These are phyloP conservation scores for Microbotryomycetes sp. DNA, from an alignment of 1,284 basidiomycete species.

Conservation along the genomic window DNA sequence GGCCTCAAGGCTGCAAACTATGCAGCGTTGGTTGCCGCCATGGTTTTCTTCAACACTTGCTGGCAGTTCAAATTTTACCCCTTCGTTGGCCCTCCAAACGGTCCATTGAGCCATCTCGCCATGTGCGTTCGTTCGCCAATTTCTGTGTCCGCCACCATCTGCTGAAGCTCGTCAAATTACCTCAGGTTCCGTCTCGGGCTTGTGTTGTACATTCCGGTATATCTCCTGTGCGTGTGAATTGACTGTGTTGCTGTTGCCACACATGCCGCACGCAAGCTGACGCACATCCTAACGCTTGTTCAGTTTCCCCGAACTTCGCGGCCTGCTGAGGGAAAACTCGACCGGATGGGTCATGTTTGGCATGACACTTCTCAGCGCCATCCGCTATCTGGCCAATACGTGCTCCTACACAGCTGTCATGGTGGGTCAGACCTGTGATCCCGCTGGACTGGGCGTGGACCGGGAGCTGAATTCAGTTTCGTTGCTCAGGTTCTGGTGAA, in stretches of 20 bases:
- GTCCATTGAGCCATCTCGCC: slow-evolving; percentile 32
- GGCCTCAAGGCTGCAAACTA: slow-evolving; percentile 30
- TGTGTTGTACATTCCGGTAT: slow-evolving; percentile 34
- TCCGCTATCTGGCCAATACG: slow-evolving; percentile 34
- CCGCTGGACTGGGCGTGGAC: no score
- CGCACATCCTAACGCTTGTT: slow-evolving; percentile 1
- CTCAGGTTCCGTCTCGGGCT: slow-evolving; percentile 35
- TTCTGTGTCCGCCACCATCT: not conserved
- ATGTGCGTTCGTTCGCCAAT: no score
- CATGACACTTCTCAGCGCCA: slow-evolving; percentile 33
- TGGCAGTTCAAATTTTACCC: slow-evolving; percentile 38
- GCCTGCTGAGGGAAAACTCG: slow-evolving; percentile 26
- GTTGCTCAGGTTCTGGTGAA: slow-evolving; percentile 38
- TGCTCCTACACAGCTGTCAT: slow-evolving; percentile 36
- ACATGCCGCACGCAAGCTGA: not conserved
- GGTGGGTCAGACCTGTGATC: slow-evolving; percentile 6
- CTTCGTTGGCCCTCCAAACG: slow-evolving; percentile 33
- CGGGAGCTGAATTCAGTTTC: not conserved
- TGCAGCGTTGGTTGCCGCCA: slow-evolving; percentile 16
- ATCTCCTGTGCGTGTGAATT: slow-evolving; percentile 25
- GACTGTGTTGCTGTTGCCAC: not conserved
- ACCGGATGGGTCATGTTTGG: slow-evolving; percentile 31
- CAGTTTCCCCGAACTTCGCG: slow-evolving; percentile 35
- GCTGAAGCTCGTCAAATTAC: not conserved
- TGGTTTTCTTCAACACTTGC: slow-evolving; percentile 4